A percentile compares a stretch with the other conserved stretches of the same genome.
These are phyloP conservation scores for Stylosanthes scabra DNA, from an alignment of 331 rosid species.

Conservation along the genomic window DNA sequence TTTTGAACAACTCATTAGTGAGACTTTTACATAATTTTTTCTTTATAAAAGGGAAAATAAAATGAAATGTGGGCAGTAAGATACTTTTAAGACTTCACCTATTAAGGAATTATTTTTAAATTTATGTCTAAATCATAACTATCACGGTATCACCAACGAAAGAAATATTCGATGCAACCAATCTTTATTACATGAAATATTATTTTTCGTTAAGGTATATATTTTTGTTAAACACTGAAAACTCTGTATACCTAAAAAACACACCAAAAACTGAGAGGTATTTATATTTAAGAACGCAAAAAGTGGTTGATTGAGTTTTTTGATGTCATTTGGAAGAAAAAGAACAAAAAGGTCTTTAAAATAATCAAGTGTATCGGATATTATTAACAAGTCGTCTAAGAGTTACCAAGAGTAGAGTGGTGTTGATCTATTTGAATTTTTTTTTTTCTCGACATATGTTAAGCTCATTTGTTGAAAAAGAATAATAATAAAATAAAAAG, in stretches of 20 bases:
- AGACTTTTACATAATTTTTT: constrained; percentile 31
- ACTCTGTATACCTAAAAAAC: not conserved
- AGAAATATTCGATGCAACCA: not conserved
- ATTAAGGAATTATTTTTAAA: not conserved
- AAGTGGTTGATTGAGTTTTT: too few relatives aligned
- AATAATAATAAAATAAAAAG: too few relatives aligned
- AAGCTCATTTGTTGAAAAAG: too few relatives aligned
- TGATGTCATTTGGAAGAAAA: too few relatives aligned
- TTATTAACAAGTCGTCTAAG: too few relatives aligned
- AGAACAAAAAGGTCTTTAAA: too few relatives aligned
- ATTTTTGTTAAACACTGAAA: not conserved
- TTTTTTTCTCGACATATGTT: too few relatives aligned
- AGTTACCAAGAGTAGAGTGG: too few relatives aligned
- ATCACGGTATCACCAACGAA: not conserved
- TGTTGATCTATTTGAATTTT: too few relatives aligned
- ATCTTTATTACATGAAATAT: not conserved
- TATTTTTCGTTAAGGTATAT: not conserved
- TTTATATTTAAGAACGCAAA: too few relatives aligned
- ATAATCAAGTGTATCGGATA: too few relatives aligned
- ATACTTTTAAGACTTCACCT: not conserved
- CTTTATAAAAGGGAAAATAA: not conserved
- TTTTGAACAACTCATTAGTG: constrained; percentile 29
- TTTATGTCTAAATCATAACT: not conserved
- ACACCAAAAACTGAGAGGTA: too few relatives aligned
- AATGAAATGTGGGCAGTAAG: not conserved